Evolutionary conservation across 2,329 filamentous ascomycete species (phyloP).

Genomic region (Colletotrichum filicis): DNA sequence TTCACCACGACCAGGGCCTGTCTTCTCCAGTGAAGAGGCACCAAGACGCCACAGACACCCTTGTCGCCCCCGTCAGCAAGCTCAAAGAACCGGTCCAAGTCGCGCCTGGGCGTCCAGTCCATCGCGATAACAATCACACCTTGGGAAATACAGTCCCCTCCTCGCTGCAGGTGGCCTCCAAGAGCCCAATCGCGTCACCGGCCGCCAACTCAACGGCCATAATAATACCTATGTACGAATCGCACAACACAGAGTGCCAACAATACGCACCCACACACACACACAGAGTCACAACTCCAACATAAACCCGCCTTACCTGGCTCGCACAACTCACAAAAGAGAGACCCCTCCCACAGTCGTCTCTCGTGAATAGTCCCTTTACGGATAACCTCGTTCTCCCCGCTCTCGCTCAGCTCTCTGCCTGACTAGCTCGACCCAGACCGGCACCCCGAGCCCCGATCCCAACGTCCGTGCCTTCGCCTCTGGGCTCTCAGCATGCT

Average conservation of each 20-base stretch:
- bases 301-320: slow-evolving; percentile 14
- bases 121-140: slow-evolving; percentile 7
- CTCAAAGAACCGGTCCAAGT: background rate
- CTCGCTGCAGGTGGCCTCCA: slow-evolving; percentile 8
- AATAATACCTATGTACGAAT: no score
- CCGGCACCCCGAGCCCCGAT: background rate
- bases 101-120: background rate
- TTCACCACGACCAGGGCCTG: slow-evolving; percentile 1
- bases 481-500: slow-evolving; percentile 28
- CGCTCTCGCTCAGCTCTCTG: background rate
- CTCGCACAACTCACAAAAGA: slow-evolving; percentile 12
- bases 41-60: slow-evolving; percentile 10
- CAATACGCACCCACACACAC: background rate
- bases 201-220: background rate
- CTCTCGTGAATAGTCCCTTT: background rate
- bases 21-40: slow-evolving; percentile 17
- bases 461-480: slow-evolving; percentile 9
- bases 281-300: background rate
- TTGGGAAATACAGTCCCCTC: background rate
- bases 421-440: background rate
- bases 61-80: background rate
- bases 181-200: slow-evolving; percentile 13
- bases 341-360: background rate
- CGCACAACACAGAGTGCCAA: background rate
- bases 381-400: slow-evolving; percentile 19